Evolutionary conservation across 1,139 yeast genomes (phyloP), one percentile per base, ranked within the genome.

Genomic region (Saccharomycopsis crataegensis): DNA sequence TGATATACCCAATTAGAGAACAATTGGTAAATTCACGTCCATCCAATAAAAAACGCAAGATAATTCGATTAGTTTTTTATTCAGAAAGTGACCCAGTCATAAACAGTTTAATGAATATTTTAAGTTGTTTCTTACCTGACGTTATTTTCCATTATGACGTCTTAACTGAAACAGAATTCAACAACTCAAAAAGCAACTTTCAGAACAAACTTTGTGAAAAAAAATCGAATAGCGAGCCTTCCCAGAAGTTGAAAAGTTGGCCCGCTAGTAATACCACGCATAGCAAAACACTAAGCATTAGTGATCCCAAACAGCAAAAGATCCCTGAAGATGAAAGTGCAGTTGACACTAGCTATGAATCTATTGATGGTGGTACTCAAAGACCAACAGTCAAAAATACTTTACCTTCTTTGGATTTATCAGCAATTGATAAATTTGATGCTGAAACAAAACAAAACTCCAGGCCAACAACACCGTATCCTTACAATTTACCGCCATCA

Each of bases 111-210:
- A n/a, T 56, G 16, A 48, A 33, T 14, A 56, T 56, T 14, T n/a
- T 54, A 4, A 47, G 50, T 32, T 48, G 51, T 31, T 56, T 51
- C 33, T 44, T 56, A 28, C 58, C 58, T 17, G 53, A 51, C 28
- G 55, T 53, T 9, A 38, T 56, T 22, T 51, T 56, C 55, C 49
- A 51, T 33, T 51, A 47, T 16, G 51, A 47, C 12, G 44, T 46
- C 7, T 28, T 55, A 17, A 22, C 54, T 6, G 48, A 53, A 40
- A 32, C 17, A 22, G 46, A 50, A 28, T 55, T 40, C 14, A 14
- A 38, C 6, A 33, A 31, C 8, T 34, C 40, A 5, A 36, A 45
- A 41, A 38, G 17, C n/a, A 40, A 40, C 28, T 22, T 22, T 22
- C 28, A 22, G 28, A 22, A 22, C 2, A 22, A 22, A 22, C 28